phyloP scores from a whole-genome alignment of 2,329 filamentous ascomycete species.

The Trichoderma sp. region DNA sequence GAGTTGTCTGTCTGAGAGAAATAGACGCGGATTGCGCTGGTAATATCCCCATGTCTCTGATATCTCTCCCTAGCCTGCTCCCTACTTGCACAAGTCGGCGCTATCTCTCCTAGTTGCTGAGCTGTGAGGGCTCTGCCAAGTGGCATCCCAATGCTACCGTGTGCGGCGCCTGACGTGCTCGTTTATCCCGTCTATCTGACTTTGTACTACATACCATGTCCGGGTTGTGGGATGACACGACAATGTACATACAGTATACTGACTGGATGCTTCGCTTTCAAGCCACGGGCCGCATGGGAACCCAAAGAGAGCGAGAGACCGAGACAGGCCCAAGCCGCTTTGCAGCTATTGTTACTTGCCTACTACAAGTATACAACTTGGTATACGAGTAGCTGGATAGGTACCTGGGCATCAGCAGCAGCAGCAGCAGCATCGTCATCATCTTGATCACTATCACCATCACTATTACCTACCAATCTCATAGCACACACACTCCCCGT shows the following conservation, averaged over 20 bases:
- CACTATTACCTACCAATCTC: background rate
- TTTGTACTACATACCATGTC: background rate
- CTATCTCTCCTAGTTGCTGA: conserved; percentile 9
- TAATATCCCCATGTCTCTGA: conserved; percentile 8
- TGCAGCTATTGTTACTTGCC: background rate
- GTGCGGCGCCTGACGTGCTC: conserved; percentile 21
- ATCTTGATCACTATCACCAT: background rate
- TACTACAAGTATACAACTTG: background rate
- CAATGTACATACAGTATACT: background rate
- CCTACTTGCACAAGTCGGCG: background rate
- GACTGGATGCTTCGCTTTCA: background rate
- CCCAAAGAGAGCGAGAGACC: conserved; percentile 1
- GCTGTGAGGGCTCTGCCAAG: background rate
- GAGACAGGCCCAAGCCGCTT: conserved; percentile 8
- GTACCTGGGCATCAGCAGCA: too few species aligned
- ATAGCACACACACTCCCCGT: conserved; percentile 8
- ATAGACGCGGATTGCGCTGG: conserved; percentile 28
- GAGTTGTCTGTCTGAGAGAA: conserved; percentile 6
- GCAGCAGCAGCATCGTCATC: background rate
- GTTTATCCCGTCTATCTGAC: conserved; percentile 19
- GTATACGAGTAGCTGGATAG: background rate
- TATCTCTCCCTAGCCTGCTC: conserved; percentile 11
- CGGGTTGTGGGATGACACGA: background rate
- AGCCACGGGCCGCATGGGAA: conserved; percentile 15
- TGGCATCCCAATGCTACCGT: conserved; percentile 23